phyloP scores from a whole-genome alignment of 1,284 basidiomycete genomes.

The Ustilago sp. region DNA sequence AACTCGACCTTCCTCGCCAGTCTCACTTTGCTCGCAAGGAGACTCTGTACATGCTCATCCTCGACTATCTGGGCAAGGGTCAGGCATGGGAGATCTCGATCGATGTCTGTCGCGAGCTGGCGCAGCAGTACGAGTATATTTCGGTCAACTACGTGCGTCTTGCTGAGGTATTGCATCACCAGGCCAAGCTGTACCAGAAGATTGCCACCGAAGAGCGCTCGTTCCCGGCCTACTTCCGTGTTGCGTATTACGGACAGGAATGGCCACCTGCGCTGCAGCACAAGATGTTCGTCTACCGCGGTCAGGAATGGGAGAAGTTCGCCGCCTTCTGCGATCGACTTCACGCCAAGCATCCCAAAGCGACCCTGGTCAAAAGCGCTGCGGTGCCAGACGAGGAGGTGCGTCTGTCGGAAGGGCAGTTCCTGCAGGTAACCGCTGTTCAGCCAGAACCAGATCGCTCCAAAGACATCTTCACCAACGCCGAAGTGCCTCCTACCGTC shows the following conservation, averaged over 20 bases:
- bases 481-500: constrained; percentile 83
- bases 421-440: constrained; percentile 82
- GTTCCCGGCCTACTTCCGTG: constrained; percentile 80
- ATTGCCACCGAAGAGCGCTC: constrained; percentile 59
- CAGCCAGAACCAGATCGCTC: constrained; percentile 85
- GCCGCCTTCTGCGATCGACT: constrained; percentile 84
- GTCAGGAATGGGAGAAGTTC: constrained; percentile 89
- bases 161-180: constrained; percentile 63
- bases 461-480: constrained; percentile 83
- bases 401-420: constrained; percentile 49
- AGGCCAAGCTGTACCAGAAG: constrained; percentile 63
- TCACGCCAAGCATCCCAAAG: constrained; percentile 89
- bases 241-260: constrained; percentile 85
- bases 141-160: constrained; percentile 72
- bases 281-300: constrained; percentile 88
- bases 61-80: constrained; percentile 77
- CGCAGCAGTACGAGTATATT: constrained; percentile 62
- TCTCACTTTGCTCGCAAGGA: constrained; percentile 95
- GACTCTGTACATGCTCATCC: constrained; percentile 69
- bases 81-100: constrained; percentile 96
- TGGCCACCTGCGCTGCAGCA: constrained; percentile 85
- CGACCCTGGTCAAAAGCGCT: constrained; percentile 80
- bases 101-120: constrained; percentile 85
- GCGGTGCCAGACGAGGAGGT: constrained; percentile 79
- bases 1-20: constrained; percentile 86